Base-by-base conservation (phyloP, 169 alveolate genomes). In the Theileria sp. region DNA sequence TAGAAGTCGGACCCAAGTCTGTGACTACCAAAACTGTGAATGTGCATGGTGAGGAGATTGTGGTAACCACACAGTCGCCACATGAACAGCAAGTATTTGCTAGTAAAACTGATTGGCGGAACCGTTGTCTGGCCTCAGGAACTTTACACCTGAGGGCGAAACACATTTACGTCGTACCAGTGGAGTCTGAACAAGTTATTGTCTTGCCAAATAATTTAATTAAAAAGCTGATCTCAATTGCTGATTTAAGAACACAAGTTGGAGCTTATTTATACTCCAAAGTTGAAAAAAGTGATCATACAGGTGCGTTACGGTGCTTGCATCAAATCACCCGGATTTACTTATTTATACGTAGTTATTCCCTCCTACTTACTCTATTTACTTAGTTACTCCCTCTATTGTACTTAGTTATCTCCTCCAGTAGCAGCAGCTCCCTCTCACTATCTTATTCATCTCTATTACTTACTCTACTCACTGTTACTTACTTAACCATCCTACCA, bases 21-120 rank as follows among this genome's bases (percentile, higher is more conserved):
- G 88, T 94, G 25, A 97, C 99, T 36, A 94, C 99, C 15, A 95
- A 94, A 83, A 97, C 99, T 17, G 96, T 97, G 25, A 98, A 98
- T 81, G 98, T 96, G 25, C 98, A 96, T 83, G 99, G 99, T 0
- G 98, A 97, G 77, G 98, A 96, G 86, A 95, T 98, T 67, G 93
- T 96, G 19, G 99, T 98, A 9, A 94, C 99, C 34, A 98, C 99
- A 0, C 96, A 95, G 79, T 94, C 99, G 17, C 99, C 99, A 26
- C 98, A 98, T 91, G 99, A 98, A 83, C 98, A 98, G 84, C 97
- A 97, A 88, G 92, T 94, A 58, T 98, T 97, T 79, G 93, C 96
- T 44, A 94, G 99, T 25, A 97, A 97, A 88, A 97, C 99, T 51
- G 99, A 98, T 89, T 98, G 99, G 99, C 95, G 99, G 69, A 96